Percentiles rank a stretch among this genome's conserved stretches.
Conservation (phyloP, 2,329 filamentous ascomycete species). For the Teratosphaeria destructans region DNA sequence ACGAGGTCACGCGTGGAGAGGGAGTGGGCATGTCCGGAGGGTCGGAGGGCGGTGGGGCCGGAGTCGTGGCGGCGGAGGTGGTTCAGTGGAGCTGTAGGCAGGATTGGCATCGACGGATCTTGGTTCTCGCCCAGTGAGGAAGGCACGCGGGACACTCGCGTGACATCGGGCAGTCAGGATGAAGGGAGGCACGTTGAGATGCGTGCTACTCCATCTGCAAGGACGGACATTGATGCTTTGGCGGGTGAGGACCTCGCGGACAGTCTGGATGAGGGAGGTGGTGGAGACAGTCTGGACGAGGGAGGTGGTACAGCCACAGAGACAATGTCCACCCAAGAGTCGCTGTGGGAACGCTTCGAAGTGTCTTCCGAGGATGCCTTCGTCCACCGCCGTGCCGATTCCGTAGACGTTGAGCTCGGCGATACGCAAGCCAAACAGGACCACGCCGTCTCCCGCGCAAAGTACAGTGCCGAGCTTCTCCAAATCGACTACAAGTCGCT, state of each 20-base stretch:
- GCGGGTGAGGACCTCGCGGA: not conserved
- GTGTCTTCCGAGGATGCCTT: not conserved
- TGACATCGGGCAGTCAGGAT: not conserved
- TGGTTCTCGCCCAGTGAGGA: not conserved
- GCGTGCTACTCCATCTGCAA: not conserved
- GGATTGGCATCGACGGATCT: not conserved
- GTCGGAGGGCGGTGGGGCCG: not conserved
- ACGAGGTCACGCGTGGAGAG: not conserved
- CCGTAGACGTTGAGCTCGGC: not conserved
- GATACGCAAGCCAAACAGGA: not conserved
- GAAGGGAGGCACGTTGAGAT: not conserved
- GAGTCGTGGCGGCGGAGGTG: not conserved
- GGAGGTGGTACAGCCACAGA: too few relatives aligned
- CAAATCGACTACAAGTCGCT: slow-evolving; percentile 15
- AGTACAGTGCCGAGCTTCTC: slow-evolving; percentile 7
- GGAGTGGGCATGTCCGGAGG: not conserved
- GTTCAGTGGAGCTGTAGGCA: not conserved
- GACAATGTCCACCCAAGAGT: not conserved
- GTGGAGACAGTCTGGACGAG: not conserved
- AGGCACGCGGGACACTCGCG: not conserved
- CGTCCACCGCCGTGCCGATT: not conserved
- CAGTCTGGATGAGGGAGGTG: not conserved
- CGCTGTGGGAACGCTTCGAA: slow-evolving; percentile 1
- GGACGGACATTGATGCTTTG: not conserved
- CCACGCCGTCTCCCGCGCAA: not conserved